Evolutionary conservation across 2,329 filamentous ascomycete genomes (phyloP).

Genomic region (Sordariomycetes sp.): DNA sequence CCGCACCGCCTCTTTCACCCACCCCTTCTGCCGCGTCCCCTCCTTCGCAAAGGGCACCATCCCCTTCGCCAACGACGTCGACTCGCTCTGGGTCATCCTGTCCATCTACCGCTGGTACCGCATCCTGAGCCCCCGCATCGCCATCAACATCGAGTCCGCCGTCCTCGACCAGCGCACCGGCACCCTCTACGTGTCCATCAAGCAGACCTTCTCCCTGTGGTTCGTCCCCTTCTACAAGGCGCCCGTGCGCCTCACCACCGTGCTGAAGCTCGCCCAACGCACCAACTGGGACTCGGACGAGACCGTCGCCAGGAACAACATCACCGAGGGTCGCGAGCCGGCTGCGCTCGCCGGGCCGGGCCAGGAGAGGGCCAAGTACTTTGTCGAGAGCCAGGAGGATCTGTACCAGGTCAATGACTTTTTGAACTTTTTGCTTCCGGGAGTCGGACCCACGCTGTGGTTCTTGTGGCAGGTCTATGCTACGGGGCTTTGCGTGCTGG

Average conservation of each 20-base stretch:
- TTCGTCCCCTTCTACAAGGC: slow-evolving; percentile 66
- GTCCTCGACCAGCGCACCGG: slow-evolving; percentile 59
- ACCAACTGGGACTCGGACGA: slow-evolving; percentile 16
- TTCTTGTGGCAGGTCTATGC: slow-evolving; percentile 53
- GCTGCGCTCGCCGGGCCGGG: slow-evolving; percentile 7
- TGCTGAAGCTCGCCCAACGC: slow-evolving; percentile 50
- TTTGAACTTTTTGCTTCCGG: slow-evolving; percentile 60
- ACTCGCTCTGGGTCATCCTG: slow-evolving; percentile 58
- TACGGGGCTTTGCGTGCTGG: slow-evolving; percentile 55
- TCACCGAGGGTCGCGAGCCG: slow-evolving; percentile 7
- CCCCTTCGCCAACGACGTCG: slow-evolving; percentile 31
- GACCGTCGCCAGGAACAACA: neutral
- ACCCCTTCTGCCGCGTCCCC: slow-evolving; percentile 68
- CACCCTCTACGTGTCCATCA: slow-evolving; percentile 65
- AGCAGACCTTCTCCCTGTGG: slow-evolving; percentile 70
- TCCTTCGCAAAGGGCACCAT: slow-evolving; percentile 32
- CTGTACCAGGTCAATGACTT: slow-evolving; percentile 72
- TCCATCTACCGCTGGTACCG: slow-evolving; percentile 79
- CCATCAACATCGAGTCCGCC: slow-evolving; percentile 55
- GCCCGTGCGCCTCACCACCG: slow-evolving; percentile 57
- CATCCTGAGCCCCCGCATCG: slow-evolving; percentile 66
- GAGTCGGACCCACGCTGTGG: slow-evolving; percentile 46
- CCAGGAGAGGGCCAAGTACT: slow-evolving; percentile 39
- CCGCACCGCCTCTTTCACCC: slow-evolving; percentile 61
- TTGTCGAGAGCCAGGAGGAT: slow-evolving; percentile 70